These are phyloP conservation scores for Dryas drummondii DNA, from an alignment of 306 rosid species.

Conservation along the genomic window DNA sequence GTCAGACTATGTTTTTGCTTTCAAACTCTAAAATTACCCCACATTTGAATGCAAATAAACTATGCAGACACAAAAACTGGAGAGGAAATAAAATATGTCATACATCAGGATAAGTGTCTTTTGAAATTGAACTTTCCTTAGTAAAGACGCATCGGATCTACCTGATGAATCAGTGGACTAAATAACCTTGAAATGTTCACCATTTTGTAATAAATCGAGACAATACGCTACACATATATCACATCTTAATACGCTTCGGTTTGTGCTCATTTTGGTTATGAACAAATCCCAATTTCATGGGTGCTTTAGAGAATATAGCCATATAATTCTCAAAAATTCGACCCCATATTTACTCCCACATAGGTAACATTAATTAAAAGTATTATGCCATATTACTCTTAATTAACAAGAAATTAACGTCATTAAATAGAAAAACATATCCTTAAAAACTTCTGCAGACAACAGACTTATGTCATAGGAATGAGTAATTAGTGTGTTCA, in stretches of 20 bases:
- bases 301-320: background rate
- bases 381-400: background rate
- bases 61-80: no score
- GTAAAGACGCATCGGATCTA: no score
- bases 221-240: background rate
- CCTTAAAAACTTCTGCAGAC: no score
- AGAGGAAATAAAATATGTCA: no score
- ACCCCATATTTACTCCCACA: background rate
- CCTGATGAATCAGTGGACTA: no score
- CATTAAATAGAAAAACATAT: background rate
- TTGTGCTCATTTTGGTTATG: background rate
- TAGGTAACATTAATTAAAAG: background rate
- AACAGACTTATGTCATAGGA: background rate
- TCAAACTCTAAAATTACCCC: no score
- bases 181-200: no score
- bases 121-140: no score
- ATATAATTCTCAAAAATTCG: background rate
- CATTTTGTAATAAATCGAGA: background rate
- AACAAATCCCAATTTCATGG: background rate
- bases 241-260: background rate
- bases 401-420: background rate
- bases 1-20: no score
- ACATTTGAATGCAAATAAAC: no score
- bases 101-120: no score
- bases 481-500: background rate